Conservation (phyloP, 2,329 filamentous ascomycete species). For the Clonostachys chloroleuca region DNA sequence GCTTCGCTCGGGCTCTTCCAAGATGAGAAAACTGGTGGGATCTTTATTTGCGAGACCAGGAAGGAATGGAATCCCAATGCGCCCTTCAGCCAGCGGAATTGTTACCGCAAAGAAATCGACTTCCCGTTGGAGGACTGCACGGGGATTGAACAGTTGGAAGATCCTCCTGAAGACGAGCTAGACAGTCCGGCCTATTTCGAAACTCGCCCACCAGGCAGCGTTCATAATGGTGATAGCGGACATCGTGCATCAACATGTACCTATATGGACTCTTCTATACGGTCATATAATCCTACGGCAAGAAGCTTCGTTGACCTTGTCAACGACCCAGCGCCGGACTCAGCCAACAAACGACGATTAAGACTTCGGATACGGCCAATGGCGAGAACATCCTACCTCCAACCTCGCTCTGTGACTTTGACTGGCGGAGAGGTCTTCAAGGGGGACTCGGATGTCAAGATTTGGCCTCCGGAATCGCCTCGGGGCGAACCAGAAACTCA, state of each 20-base stretch:
- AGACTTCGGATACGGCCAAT: no score
- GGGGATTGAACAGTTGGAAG: no score
- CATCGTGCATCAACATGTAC: neutral
- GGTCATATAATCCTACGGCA: neutral
- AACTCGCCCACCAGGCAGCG: neutral
- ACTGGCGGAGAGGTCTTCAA: no score
- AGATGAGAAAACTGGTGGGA: neutral
- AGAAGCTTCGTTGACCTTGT: neutral
- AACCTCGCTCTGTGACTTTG: no score
- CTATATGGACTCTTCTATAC: neutral
- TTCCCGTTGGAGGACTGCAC: neutral
- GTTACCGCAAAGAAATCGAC: neutral
- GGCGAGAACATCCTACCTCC: no score
- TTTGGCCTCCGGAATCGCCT: slow-evolving; percentile 1
- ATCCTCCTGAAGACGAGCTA: no score
- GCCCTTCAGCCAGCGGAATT: neutral
- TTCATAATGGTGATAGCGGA: neutral
- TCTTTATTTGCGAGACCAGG: neutral
- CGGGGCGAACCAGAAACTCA: no score
- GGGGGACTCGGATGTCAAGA: neutral
- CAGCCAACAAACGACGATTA: no score
- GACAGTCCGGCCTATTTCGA: neutral
- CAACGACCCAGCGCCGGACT: neutral
- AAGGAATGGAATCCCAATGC: neutral
- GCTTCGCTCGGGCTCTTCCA: neutral